phyloP scores from a whole-genome alignment of 495 filamentous ascomycete species.

The Cenococcum geophilum region DNA sequence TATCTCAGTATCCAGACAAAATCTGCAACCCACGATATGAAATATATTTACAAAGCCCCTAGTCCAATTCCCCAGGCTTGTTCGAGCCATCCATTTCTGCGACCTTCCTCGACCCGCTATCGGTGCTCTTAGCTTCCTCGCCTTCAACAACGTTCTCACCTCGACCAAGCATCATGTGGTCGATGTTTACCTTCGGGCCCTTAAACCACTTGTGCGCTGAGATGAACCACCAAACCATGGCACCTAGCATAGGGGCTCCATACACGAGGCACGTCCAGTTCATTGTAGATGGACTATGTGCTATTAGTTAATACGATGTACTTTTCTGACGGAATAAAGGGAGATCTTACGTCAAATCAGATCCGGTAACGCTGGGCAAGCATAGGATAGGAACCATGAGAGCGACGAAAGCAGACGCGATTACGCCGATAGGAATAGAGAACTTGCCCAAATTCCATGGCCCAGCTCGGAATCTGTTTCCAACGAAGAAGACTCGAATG shows the following conservation, averaged over 20 bases:
- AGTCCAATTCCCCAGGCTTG: conserved; percentile 2
- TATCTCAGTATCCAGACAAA: neutral
- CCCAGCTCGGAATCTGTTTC: conserved; percentile 60
- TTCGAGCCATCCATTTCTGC: neutral
- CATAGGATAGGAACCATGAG: conserved; percentile 73
- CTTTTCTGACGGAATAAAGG: conserved; percentile 10
- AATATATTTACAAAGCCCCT: neutral
- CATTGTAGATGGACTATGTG: conserved; percentile 44
- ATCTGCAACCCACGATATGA: neutral
- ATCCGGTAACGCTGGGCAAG: conserved; percentile 55
- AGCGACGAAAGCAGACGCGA: conserved; percentile 57
- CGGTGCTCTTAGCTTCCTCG: conserved; percentile 17
- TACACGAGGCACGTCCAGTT: conserved; percentile 76
- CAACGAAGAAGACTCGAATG: conserved; percentile 68
- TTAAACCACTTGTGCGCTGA: conserved; percentile 67
- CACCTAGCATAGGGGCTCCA: conserved; percentile 50
- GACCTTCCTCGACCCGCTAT: conserved; percentile 13
- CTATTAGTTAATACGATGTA: neutral
- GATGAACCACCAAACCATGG: conserved; percentile 64
- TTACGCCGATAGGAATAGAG: conserved; percentile 54
- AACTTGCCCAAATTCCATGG: conserved; percentile 69
- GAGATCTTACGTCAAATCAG: conserved; percentile 47
- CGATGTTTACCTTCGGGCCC: conserved; percentile 63
- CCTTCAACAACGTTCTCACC: conserved; percentile 32
- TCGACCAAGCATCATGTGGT: conserved; percentile 41